phyloP scores from a whole-genome alignment of 129 eudicot species.

The Flaveria robusta region DNA sequence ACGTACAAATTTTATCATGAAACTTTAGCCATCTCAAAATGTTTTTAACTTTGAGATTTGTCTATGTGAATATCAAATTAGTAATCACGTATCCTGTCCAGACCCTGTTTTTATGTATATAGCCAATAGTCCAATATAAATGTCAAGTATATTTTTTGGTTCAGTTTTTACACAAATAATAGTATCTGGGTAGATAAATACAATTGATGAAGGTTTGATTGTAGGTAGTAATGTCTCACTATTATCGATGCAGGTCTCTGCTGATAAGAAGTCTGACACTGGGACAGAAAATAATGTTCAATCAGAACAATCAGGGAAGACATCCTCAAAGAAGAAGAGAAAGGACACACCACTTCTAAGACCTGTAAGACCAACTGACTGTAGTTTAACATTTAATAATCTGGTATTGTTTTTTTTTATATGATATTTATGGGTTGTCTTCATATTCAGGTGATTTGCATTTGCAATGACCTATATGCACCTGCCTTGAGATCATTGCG shows the following conservation, averaged over 20 bases:
- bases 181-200: slow-evolving; percentile 21
- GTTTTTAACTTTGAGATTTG: not conserved
- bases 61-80: not conserved
- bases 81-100: not conserved
- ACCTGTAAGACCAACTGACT: slow-evolving; percentile 60
- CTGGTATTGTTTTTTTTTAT: slow-evolving; percentile 2
- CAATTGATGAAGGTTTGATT: slow-evolving; percentile 19
- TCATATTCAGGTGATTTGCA: slow-evolving; percentile 78
- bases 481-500: slow-evolving; percentile 93
- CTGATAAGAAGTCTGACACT: slow-evolving; percentile 58
- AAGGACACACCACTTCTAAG: slow-evolving; percentile 60
- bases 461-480: slow-evolving; percentile 94
- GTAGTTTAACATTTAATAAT: slow-evolving; percentile 15
- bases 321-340: slow-evolving; percentile 59
- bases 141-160: not conserved
- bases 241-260: slow-evolving; percentile 59
- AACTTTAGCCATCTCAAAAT: not conserved
- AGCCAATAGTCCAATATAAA: slow-evolving; percentile 6
- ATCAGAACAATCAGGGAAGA: slow-evolving; percentile 45
- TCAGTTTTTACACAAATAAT: not conserved
- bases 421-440: slow-evolving; percentile 19
- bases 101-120: not conserved
- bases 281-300: slow-evolving; percentile 54
- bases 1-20: not conserved
- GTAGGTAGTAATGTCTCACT: slow-evolving; percentile 6